A percentile compares a stretch with the other conserved stretches of the same genome.
phyloP scores from a whole-genome alignment of 495 filamentous ascomycete species.

The Aspergillus indologenus region DNA sequence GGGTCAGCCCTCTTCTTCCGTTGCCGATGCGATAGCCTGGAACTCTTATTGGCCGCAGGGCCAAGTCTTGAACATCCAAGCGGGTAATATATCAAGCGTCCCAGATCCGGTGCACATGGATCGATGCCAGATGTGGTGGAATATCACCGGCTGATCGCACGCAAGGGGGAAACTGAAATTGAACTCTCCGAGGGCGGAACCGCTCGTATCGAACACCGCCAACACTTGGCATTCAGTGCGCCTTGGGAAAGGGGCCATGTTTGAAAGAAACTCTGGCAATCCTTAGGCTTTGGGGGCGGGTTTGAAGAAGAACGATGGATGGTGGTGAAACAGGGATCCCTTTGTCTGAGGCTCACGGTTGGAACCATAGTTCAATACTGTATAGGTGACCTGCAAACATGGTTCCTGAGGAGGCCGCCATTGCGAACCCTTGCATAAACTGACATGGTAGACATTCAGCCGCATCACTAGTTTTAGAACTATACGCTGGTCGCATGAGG shows the following conservation, averaged over 20 bases:
- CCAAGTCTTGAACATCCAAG: not conserved
- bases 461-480: not conserved
- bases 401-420: not conserved
- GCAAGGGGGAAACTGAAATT: not conserved
- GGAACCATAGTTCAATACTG: not conserved
- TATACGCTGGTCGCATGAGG: not conserved
- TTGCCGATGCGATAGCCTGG: not conserved
- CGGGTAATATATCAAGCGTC: not conserved
- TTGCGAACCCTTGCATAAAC: not conserved
- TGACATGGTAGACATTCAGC: not conserved
- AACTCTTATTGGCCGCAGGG: not conserved
- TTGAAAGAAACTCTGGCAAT: not conserved
- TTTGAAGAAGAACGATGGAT: not conserved
- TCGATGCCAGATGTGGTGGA: constrained; percentile 3
- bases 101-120: not conserved
- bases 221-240: not conserved
- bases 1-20: not conserved
- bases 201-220: no score
- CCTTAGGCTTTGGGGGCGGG: not conserved
- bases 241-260: not conserved
- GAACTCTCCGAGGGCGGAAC: not conserved
- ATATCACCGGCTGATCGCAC: not conserved
- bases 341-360: not conserved
- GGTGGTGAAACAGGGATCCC: not conserved
- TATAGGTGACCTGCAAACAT: not conserved